A percentile compares a stretch with the other conserved stretches of the same genome.
These are phyloP conservation scores for Peniophora sp. DNA, from an alignment of 1,284 basidiomycete genomes.

Conservation along the genomic window DNA sequence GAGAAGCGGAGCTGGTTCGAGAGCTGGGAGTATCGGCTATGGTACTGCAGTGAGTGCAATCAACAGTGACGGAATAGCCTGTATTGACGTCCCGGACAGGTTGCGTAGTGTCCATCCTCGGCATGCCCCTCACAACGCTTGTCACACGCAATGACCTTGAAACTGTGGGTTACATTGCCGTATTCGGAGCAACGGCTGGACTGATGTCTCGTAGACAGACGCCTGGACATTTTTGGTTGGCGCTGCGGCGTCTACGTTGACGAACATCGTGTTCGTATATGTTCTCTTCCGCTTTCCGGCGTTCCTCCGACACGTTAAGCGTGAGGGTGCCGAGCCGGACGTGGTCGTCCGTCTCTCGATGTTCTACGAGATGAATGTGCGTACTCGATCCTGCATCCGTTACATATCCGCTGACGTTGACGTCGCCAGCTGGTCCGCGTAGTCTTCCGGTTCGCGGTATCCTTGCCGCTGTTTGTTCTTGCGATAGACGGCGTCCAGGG, in stretches of 20 bases:
- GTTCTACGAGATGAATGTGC: slow-evolving; percentile 69
- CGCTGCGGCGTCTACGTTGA: slow-evolving; percentile 50
- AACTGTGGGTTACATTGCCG: slow-evolving; percentile 32
- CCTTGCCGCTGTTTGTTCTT: slow-evolving; percentile 54
- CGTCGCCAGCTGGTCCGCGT: slow-evolving; percentile 47
- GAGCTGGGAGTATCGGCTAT: slow-evolving; percentile 29
- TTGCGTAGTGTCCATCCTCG: slow-evolving; percentile 50
- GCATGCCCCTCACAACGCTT: slow-evolving; percentile 60
- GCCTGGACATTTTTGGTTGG: slow-evolving; percentile 67
- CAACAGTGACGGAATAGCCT: background rate
- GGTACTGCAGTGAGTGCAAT: slow-evolving; percentile 29
- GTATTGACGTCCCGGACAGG: slow-evolving; percentile 29
- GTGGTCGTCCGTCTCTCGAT: slow-evolving; percentile 63
- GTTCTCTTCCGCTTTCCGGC: slow-evolving; percentile 58
- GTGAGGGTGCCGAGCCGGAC: slow-evolving; percentile 59
- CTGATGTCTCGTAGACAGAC: slow-evolving; percentile 34
- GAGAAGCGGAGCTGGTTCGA: slow-evolving; percentile 60
- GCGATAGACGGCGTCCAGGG: slow-evolving; percentile 51
- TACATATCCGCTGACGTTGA: background rate
- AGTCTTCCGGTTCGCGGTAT: slow-evolving; percentile 62
- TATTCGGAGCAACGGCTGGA: background rate
- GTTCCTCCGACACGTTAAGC: slow-evolving; percentile 60
- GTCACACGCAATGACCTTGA: slow-evolving; percentile 46
- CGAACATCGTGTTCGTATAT: slow-evolving; percentile 59
- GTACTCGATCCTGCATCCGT: slow-evolving; percentile 14